Evolutionary conservation across 2,329 filamentous ascomycete genomes (phyloP), one percentile per base, ranked within the genome.

Genomic region (Aspergillus japonicus): DNA sequence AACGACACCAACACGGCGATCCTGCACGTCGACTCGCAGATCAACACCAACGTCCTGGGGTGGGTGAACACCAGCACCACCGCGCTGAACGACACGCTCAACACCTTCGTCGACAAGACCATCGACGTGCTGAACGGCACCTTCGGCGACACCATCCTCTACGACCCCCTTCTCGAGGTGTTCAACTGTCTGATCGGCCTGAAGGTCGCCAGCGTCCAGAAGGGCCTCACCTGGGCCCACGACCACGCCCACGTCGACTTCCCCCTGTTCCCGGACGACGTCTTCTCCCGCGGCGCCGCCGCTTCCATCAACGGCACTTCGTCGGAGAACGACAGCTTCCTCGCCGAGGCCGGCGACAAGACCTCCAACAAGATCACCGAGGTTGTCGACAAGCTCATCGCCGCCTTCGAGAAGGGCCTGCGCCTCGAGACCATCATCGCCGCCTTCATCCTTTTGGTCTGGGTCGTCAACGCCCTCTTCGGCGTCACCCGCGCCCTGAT

Each of bases 161-260:
- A 92, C 65, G 85, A 88, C 29, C 90, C 92, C 0, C 88, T 96
- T 69, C 82, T 87, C 69, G 89, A 91, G 48, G 86, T 97, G 35
- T 83, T 97, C 63, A 85, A 91, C 71, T 98, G 95, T 71, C 82
- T 98, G n/a, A 86, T 98, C 64, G 87, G 89, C 7, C 82, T 96
- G 70, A 98, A 98, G 80, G 83, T 98, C 63, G 87, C 90, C 66
- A 85, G 87, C 23, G 86, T 99, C 65, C 87, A 98, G 74, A 89
- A 90, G 71, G 95, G 90, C 12, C 82, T 98, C n/a, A 96, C 91
- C 0, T 99, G 94, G 94, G 90, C 96, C 11, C 86, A 90, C 69
- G 89, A 98, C 66, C 81, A 98, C 72, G 92, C 95, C 3, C 85
- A 95, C 62, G 84, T 99, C 67, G 81, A 86, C 61, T 89, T 99